phyloP scores from a whole-genome alignment of 2,329 filamentous ascomycete genomes.

The Trichophyton benhamiae region DNA sequence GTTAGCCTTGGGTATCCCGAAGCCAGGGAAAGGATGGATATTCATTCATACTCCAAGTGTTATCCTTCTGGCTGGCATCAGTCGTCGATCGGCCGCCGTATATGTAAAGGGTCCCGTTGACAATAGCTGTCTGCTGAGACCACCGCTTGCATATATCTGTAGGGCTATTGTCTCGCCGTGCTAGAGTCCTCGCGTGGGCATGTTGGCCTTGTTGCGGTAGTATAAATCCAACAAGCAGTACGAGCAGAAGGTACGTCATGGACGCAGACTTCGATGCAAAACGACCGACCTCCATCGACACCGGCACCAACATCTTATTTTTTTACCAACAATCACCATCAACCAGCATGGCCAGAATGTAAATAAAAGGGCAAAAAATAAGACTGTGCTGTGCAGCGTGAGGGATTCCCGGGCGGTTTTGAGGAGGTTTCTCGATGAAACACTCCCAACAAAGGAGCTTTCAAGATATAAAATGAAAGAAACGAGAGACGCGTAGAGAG shows the following conservation, averaged over 20 bases:
- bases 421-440: not conserved
- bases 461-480: not conserved
- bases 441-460: not conserved
- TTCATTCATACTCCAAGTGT: conserved; percentile 56
- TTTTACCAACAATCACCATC: not conserved
- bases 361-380: not conserved
- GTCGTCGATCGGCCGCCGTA: conserved; percentile 59
- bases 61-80: conserved; percentile 42
- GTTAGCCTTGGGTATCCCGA: not conserved
- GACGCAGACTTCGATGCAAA: not conserved
- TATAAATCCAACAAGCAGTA: not conserved
- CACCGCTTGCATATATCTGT: conserved; percentile 52
- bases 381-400: not conserved
- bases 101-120: conserved; percentile 65
- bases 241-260: not conserved
- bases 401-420: not conserved
- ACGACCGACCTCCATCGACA: not conserved
- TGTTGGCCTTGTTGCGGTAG: not conserved
- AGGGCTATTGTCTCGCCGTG: conserved; percentile 29
- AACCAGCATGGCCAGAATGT: not conserved
- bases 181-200: not conserved
- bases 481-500: not conserved
- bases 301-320: not conserved
- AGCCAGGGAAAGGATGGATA: not conserved
- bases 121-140: conserved; percentile 53